Evolutionary conservation across 2,329 filamentous ascomycete genomes (phyloP).

Genomic region (Aspergillus novofumigatus): DNA sequence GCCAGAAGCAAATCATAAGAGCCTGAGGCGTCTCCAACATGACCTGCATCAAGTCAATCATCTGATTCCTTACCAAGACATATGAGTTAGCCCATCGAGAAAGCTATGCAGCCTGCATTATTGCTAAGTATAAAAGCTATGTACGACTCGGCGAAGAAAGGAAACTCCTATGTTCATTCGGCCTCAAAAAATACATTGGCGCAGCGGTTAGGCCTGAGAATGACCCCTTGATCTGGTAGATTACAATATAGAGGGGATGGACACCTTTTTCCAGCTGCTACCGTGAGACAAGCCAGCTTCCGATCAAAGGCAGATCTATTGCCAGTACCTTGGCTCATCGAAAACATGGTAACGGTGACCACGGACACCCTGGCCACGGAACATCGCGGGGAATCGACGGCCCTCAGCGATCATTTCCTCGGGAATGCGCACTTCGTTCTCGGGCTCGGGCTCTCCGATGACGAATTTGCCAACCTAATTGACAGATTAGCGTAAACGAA

Average conservation of each 20-base stretch:
- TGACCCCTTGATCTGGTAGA: conserved; percentile 3
- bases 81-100: neutral
- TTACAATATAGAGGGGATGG: conserved; percentile 1
- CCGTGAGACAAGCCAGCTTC: neutral
- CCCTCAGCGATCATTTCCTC: conserved; percentile 74
- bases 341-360: conserved; percentile 95
- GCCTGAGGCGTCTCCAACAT: no score
- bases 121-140: neutral
- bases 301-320: conserved; percentile 21
- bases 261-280: neutral
- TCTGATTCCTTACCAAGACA: no score
- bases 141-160: neutral
- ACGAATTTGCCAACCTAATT: conserved; percentile 79
- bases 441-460: conserved; percentile 65
- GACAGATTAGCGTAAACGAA: neutral
- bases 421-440: conserved; percentile 59
- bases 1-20: no score
- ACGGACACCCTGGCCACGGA: conserved; percentile 78
- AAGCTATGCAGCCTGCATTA: neutral
- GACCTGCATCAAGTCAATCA: no score
- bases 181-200: conserved; percentile 7
- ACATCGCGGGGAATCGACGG: conserved; percentile 77
- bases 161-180: conserved; percentile 2
- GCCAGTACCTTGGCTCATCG: conserved; percentile 74
- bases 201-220: conserved; percentile 3